Percentiles rank a stretch among this genome's conserved stretches.
Conservation (phyloP, 345 rosid genomes). For the Rhodamnia rubescens region DNA sequence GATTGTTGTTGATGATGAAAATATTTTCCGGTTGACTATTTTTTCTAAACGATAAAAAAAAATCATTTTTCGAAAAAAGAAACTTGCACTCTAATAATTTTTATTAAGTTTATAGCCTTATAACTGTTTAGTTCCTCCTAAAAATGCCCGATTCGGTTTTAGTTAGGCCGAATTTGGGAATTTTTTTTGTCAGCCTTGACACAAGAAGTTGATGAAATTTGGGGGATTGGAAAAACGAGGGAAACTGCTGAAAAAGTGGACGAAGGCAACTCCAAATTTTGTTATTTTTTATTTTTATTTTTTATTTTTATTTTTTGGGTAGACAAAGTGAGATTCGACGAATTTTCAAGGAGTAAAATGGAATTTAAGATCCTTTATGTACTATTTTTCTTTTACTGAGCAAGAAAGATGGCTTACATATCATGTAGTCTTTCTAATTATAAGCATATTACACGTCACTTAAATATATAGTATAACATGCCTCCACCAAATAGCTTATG, state of each 20-base stretch:
- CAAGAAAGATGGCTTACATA: background rate
- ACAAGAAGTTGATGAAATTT: background rate
- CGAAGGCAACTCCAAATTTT: background rate
- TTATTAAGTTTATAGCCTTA: background rate
- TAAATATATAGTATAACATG: background rate
- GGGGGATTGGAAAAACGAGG: background rate
- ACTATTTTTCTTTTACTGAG: background rate
- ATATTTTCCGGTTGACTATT: no score
- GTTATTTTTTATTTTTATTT: no score
- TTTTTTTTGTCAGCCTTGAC: background rate
- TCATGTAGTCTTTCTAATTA: background rate
- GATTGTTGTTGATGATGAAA: no score
- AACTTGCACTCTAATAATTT: background rate
- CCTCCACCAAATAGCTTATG: background rate
- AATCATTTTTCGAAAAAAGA: no score
- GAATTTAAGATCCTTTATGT: background rate
- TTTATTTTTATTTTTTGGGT: background rate
- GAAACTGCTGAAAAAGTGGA: background rate
- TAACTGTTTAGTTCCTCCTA: background rate
- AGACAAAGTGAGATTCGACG: background rate
- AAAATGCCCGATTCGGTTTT: background rate
- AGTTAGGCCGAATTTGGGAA: background rate
- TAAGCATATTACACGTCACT: background rate
- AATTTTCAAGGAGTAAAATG: background rate
- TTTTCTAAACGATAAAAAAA: no score